Conservation (phyloP, 2,329 filamentous ascomycete genomes). For the Aspergillus alliaceus region DNA sequence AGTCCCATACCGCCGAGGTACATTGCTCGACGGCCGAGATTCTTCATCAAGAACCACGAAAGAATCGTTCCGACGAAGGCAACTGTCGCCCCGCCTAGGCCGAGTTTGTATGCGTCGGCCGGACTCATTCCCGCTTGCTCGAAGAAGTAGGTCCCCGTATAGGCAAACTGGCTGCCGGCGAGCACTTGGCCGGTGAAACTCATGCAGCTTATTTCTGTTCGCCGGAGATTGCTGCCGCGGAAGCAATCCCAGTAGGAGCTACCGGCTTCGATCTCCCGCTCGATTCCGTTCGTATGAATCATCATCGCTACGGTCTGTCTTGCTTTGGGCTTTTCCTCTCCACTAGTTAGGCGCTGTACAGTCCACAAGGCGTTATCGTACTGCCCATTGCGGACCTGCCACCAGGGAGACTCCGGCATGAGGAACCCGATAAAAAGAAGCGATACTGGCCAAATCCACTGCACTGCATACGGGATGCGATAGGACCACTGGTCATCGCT, state of each 20-base stretch:
- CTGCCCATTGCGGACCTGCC: constrained; percentile 46
- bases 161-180: constrained; percentile 30
- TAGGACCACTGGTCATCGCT: constrained; percentile 49
- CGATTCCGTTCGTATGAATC: constrained; percentile 53
- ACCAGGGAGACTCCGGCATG: constrained; percentile 55
- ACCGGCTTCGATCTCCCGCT: constrained; percentile 16
- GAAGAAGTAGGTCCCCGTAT: constrained; percentile 38
- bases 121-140: constrained; percentile 39
- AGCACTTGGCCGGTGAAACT: constrained; percentile 35
- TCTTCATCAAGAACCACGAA: constrained; percentile 49
- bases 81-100: constrained; percentile 63
- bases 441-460: constrained; percentile 54
- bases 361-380: constrained; percentile 44
- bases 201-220: constrained; percentile 44
- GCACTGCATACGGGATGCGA: constrained; percentile 52
- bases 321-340: constrained; percentile 33
- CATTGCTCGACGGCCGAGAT: constrained; percentile 39
- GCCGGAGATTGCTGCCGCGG: constrained; percentile 31
- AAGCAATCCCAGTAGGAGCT: constrained; percentile 33
- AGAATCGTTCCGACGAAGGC: constrained; percentile 53
- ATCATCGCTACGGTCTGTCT: constrained; percentile 56
- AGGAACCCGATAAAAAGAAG: constrained; percentile 46
- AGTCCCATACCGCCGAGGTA: constrained; percentile 36
- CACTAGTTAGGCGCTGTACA: constrained; percentile 38
- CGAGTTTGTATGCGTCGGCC: constrained; percentile 44